A percentile compares a stretch with the other conserved stretches of the same genome.
phyloP scores from a whole-genome alignment of 2,329 filamentous ascomycete species.

The Alternaria sp. region DNA sequence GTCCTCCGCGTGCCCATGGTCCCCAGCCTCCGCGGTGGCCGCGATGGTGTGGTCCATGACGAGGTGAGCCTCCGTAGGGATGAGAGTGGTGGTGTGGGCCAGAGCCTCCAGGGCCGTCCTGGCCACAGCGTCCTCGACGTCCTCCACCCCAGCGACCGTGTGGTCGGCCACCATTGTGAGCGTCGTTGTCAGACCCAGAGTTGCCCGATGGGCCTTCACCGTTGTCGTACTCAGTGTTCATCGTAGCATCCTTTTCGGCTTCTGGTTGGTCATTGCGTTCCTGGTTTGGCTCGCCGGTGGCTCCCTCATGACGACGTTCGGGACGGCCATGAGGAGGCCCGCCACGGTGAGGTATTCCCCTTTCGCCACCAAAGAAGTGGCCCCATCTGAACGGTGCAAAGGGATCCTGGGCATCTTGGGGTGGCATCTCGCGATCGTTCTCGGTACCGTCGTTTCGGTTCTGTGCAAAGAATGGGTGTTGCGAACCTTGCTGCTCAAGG shows the following conservation, averaged over 20 bases:
- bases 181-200: constrained; percentile 35
- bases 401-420: constrained; percentile 20
- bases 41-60: constrained; percentile 19
- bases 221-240: constrained; percentile 30
- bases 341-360: constrained; percentile 37
- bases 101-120: constrained; percentile 27
- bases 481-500: constrained; percentile 55
- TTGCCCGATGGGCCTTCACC: constrained; percentile 39
- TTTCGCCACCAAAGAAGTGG: constrained; percentile 33
- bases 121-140: constrained; percentile 29
- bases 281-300: constrained; percentile 2
- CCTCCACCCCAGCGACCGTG: constrained; percentile 25
- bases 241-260: constrained; percentile 17
- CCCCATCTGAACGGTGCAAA: constrained; percentile 46
- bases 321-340: constrained; percentile 33
- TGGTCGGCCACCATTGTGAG: constrained; percentile 8
- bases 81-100: constrained; percentile 21
- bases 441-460: constrained; percentile 34
- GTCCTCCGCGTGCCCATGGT: constrained; percentile 27
- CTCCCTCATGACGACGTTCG: constrained; percentile 27
- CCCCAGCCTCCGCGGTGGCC: constrained; percentile 33
- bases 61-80: constrained; percentile 11
- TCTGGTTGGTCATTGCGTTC: constrained; percentile 9
- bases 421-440: constrained; percentile 27
- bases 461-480: constrained; percentile 55